Evolutionary conservation across 352 stramenopile genomes (phyloP), one percentile per base, ranked within the genome.

Genomic region (Globisporangium yorkense): DNA sequence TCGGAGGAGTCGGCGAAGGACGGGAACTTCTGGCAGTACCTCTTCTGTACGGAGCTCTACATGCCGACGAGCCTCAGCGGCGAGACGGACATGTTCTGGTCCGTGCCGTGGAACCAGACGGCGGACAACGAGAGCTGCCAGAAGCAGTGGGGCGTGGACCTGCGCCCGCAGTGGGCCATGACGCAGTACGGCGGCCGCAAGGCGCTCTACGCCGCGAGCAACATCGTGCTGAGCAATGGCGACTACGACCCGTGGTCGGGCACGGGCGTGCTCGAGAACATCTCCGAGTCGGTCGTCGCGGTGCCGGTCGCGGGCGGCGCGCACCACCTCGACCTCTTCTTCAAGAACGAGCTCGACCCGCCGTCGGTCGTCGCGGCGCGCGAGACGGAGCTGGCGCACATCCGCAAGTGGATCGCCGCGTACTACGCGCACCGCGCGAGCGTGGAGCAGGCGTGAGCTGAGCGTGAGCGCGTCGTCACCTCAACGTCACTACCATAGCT

Each of bases 191-290:
- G 87, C 27, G 83, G 77, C 43, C 79, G 68, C 47, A 87, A 84
- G 55, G 76, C 75, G 7, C 70, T 95, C n/a, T 56, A 66, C 3
- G 63, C 67, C 1, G 79, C 79, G 9, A 96, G 84, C 62, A 98
- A 98, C 75, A 96, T 98, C 47, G 83, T 98, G 40, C 92, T 98
- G 57, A 97, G 89, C 57, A 98, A 98, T 66, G 95, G 95, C 54
- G 81, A 97, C 58, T 87, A 93, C 43, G 95, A 98, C 66, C 95
- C 95, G 50, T 98, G 90, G 92, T 91, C 75, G 33, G 84, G 81
- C 21, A 95, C 80, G 2, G 94, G 93, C 45, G 87, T 98, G 31
- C 81, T 88, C 21, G 62, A 82, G 40, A 72, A 72, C 40, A 62
- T 77, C 16, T 85, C 79, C 24, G 74, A 89, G 35, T 86, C 76